Evolutionary conservation across 129 eudicot genomes (phyloP), one percentile per base, ranked within the genome.

Genomic region (Dittrichia graveolens): DNA sequence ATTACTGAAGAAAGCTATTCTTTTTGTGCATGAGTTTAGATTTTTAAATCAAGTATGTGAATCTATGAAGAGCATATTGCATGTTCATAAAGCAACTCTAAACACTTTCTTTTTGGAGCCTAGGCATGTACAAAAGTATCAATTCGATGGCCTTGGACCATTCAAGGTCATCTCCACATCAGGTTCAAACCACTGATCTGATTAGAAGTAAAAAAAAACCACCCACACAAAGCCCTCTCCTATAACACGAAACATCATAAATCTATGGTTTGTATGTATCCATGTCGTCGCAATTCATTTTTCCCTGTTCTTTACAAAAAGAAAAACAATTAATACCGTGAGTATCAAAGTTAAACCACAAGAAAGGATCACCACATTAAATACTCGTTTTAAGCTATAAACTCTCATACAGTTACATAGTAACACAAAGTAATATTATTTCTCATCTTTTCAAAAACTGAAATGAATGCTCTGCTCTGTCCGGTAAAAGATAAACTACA

Each of bases 41-140:
- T 57, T 58, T n/a, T 56, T 42, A 55, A 42, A 56, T 71, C n/a
- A 45, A 44, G 56, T 18, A 65, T 2, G 15, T 12, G 43, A 66
- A 34, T 57, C 57, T 43, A 72, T 14, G 46, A 72, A 72, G 67
- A 57, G 56, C 65, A 59, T 59, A 59, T 58, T 34, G 65, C 65
- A 34, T 59, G 65, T 59, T 59, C 65, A 59, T 11, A 4, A 59
- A 59, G 8, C 42, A 59, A 35, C 43, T 35, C 65, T 18, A 54
- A 10, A 15, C 19, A 57, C 41, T 24, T 57, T 3, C 8, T 57
- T 57, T 57, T 31, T 8, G 5, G 14, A 10, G 41, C 63, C 31
- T 57, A 57, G 14, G 40, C 15, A 8, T 57, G 14, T 57, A 57
- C 40, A 31, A 57, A 57, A 31, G 63, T 24, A 57, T n/a, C 63